These are phyloP conservation scores for Stemphylium beticola DNA, from an alignment of 2,329 filamentous ascomycete genomes.

Conservation along the genomic window DNA sequence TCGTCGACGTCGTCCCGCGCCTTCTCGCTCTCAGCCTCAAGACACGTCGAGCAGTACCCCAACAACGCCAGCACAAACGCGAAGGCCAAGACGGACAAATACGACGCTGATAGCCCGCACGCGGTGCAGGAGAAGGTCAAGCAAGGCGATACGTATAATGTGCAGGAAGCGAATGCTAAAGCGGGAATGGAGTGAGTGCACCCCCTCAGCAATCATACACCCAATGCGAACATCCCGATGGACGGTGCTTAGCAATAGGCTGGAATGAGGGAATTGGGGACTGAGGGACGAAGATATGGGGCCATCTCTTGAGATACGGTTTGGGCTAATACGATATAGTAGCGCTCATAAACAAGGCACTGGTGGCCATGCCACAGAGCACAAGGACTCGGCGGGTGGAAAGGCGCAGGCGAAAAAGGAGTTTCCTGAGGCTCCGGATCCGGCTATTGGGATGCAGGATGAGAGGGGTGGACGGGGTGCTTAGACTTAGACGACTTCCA, in stretches of 20 bases:
- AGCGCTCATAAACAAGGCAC: constrained; percentile 35
- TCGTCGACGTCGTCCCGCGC: constrained; percentile 8
- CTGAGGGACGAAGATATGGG: neutral
- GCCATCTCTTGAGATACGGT: neutral
- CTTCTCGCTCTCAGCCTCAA: constrained; percentile 25
- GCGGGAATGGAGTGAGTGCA: constrained; percentile 43
- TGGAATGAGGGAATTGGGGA: neutral
- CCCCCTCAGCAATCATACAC: no score
- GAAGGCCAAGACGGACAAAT: constrained; percentile 32
- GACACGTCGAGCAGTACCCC: constrained; percentile 19
- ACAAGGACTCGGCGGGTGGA: constrained; percentile 47
- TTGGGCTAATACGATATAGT: constrained; percentile 13
- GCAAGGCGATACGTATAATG: constrained; percentile 44
- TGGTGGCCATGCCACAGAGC: constrained; percentile 51
- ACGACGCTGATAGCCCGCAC: constrained; percentile 33
- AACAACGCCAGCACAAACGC: constrained; percentile 26
- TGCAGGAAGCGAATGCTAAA: constrained; percentile 41
- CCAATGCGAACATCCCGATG: no score
- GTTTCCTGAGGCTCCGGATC: constrained; percentile 55
- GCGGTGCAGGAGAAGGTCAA: constrained; percentile 33
- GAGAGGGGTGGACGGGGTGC: constrained; percentile 56
- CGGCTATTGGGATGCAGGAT: constrained; percentile 58
- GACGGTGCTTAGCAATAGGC: neutral
- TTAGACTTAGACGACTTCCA: constrained; percentile 29
- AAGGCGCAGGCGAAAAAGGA: constrained; percentile 54